A percentile compares a stretch with the other conserved stretches of the same genome.
Evolutionary conservation across 139 green algal species (phyloP).

Genomic region (Coccomyxa sp.): DNA sequence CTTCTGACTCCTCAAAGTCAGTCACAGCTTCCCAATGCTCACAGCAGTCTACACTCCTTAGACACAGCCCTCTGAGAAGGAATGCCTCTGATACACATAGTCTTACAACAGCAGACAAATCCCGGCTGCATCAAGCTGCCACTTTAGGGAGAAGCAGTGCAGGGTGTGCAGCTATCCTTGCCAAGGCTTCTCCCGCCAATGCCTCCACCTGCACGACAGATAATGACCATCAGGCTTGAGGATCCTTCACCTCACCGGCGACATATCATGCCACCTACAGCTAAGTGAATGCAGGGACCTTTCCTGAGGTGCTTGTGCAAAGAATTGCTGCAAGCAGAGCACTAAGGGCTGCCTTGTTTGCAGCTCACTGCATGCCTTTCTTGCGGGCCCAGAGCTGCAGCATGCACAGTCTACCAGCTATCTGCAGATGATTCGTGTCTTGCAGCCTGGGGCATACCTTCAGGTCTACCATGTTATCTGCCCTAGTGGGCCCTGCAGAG

Average conservation of each 20-base stretch:
- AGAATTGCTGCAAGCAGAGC: too few relatives aligned
- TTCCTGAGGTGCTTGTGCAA: too few relatives aligned
- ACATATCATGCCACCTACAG: too few relatives aligned
- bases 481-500: slow-evolving; percentile 70
- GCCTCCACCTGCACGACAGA: too few relatives aligned
- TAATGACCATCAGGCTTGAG: too few relatives aligned
- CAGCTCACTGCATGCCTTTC: not conserved
- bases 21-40: not conserved
- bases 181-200: slow-evolving; percentile 64
- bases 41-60: not conserved
- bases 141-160: slow-evolving; percentile 48
- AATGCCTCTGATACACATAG: not conserved
- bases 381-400: not conserved
- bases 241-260: too few relatives aligned
- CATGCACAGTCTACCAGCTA: not conserved
- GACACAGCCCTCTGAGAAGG: not conserved
- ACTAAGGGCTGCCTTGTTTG: not conserved
- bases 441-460: slow-evolving; percentile 33
- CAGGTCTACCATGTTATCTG: slow-evolving; percentile 60
- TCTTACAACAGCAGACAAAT: not conserved
- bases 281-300: too few relatives aligned
- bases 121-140: too few relatives aligned
- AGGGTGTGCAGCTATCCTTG: slow-evolving; percentile 50
- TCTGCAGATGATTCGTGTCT: not conserved
- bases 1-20: not conserved